A percentile compares a stretch with the other conserved stretches of the same genome.
Conservation (phyloP, 768 basidiomycete species). For the Suillus weaverae region DNA sequence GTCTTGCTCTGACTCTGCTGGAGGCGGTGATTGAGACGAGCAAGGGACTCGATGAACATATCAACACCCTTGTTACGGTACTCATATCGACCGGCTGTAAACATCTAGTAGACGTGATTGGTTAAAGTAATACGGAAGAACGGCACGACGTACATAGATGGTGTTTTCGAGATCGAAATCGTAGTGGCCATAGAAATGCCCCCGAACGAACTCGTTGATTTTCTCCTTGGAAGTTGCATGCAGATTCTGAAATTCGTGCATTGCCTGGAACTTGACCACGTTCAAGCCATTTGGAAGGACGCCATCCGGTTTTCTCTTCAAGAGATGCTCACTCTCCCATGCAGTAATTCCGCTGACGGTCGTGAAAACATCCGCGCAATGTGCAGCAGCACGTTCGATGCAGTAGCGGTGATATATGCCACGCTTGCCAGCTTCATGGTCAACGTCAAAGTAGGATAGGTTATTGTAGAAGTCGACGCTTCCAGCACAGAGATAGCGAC, state of each 20-base stretch:
- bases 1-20: slow-evolving; percentile 64
- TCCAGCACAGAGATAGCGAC: slow-evolving; percentile 97
- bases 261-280: slow-evolving; percentile 98
- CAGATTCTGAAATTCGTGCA: slow-evolving; percentile 98
- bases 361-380: slow-evolving; percentile 98
- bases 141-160: slow-evolving; percentile 58
- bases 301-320: slow-evolving; percentile 97
- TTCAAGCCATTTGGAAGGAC: slow-evolving; percentile 97
- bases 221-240: slow-evolving; percentile 94
- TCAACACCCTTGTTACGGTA: slow-evolving; percentile 99
- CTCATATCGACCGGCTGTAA: slow-evolving; percentile 99
- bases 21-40: slow-evolving; percentile 73
- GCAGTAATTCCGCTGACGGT: slow-evolving; percentile 98
- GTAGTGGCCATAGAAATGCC: slow-evolving; percentile 97
- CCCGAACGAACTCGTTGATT: slow-evolving; percentile 96
- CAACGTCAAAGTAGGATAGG: slow-evolving; percentile 98
- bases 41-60: slow-evolving; percentile 98
- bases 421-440: slow-evolving; percentile 98
- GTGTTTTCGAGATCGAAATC: slow-evolving; percentile 95
- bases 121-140: slow-evolving; percentile 2
- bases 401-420: slow-evolving; percentile 99
- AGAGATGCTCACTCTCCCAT: slow-evolving; percentile 92
- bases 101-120: slow-evolving; percentile 59
- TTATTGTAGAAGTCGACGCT: slow-evolving; percentile 99
- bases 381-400: slow-evolving; percentile 91